Evolutionary conservation across 768 basidiomycete genomes (phyloP), one percentile per base, ranked within the genome.

Genomic region (Xerocomellus amylosporus): DNA sequence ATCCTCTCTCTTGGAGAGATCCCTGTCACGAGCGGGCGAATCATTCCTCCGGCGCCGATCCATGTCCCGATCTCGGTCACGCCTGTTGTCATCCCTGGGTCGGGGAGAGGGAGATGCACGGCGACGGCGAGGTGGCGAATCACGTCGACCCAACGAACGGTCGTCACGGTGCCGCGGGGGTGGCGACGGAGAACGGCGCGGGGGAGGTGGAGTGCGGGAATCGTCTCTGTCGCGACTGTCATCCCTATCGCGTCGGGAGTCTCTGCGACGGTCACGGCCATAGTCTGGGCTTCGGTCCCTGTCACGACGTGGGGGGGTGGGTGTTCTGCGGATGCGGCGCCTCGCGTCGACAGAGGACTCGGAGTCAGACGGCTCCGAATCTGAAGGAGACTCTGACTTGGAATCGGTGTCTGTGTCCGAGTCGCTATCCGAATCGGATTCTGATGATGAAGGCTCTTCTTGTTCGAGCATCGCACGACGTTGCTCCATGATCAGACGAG

Each of bases 401-500:
- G 76, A 67, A 17, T 67, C 71, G 1, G 72, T 63, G n/a, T 55
- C 54, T 10, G 73, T 12, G 51, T 46, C 72, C 10, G 75, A 71
- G n/a, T 56, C 56, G 15, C 42, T 48, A 34, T 74, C 74, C 8
- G 74, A 71, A 51, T 72, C 64, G 1, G 71, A 68, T 38, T 74
- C 74, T 1, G 77, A 77, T 2, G 77, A 77, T 7, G 75, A 78
- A 0, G 79, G 78, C 46, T 77, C 80, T 20, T 77, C 80, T 20
- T 84, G 89, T 67, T 88, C 90, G 24, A 93, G 78, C 79, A 90
- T 85, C 4, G 90, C 90, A 33, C 90, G 88, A 34, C 93, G 86
- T 72, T 96, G 93, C 66, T 94, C 94, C 86, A 97, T 88, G 64
- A 98, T 93, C 42, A 97, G 72, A 42, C 84, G 82, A 2, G 96